Conservation (phyloP, 2,329 filamentous ascomycete genomes). For the Trichoderma oligosporum region DNA sequence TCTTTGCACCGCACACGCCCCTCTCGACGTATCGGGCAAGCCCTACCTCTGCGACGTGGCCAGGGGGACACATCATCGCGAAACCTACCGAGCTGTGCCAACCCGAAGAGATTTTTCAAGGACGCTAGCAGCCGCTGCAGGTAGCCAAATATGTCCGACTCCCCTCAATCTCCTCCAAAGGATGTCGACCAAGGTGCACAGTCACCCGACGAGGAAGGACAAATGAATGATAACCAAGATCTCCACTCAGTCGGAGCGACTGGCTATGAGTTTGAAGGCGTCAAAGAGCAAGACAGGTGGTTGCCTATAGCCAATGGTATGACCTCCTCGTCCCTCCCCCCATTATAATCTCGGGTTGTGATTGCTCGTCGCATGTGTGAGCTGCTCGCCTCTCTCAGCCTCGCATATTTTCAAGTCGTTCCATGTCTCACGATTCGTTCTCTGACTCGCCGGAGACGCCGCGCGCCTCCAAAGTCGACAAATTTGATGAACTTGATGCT, state of each 20-base stretch:
- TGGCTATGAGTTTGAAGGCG: constrained; percentile 83
- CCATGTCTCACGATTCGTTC: constrained; percentile 59
- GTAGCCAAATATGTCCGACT: constrained; percentile 88
- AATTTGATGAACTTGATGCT: constrained; percentile 67
- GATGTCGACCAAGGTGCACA: constrained; percentile 91
- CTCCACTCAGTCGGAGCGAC: constrained; percentile 67
- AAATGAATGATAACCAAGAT: constrained; percentile 85
- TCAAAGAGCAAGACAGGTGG: constrained; percentile 99
- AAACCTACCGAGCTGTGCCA: constrained; percentile 49
- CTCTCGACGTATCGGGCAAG: constrained; percentile 37
- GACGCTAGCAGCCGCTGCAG: constrained; percentile 62
- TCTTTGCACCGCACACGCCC: constrained; percentile 47
- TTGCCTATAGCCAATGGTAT: constrained; percentile 99
- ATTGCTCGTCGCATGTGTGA: constrained; percentile 33
- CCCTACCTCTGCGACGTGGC: constrained; percentile 59
- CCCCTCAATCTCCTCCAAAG: constrained; percentile 82
- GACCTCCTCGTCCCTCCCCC: constrained; percentile 42
- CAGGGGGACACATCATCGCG: constrained; percentile 56
- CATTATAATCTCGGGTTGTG: constrained; percentile 29
- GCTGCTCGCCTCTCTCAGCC: constrained; percentile 30
- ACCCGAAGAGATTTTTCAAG: constrained; percentile 55
- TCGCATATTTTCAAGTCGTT: constrained; percentile 38
- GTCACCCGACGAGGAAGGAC: constrained; percentile 89
- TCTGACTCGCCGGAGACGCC: constrained; percentile 49
- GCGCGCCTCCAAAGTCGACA: constrained; percentile 46